phyloP scores from a whole-genome alignment of 768 basidiomycete genomes.

The Termitomyces sp. region DNA sequence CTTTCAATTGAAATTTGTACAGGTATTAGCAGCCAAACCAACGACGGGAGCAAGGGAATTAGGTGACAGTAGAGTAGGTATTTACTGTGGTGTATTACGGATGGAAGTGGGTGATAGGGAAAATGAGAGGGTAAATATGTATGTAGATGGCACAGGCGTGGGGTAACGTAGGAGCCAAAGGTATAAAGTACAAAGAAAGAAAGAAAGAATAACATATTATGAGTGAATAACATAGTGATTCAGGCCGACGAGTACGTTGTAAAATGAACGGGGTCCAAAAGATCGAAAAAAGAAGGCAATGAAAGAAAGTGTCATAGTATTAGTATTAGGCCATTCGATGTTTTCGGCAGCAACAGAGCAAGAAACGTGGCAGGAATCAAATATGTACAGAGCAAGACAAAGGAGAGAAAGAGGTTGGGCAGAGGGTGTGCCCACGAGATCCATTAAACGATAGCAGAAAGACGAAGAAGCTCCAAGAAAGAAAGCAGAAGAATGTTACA shows the following conservation, averaged over 20 bases:
- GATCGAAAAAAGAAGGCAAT: background rate
- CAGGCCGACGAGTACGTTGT: background rate
- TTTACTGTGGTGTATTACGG: conserved; percentile 15
- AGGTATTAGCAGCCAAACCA: conserved; percentile 1
- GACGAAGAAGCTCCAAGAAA: conserved; percentile 6
- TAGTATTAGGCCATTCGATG: background rate
- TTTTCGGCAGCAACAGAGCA: conserved; percentile 11
- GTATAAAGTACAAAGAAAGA: conserved; percentile 6
- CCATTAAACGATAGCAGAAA: background rate
- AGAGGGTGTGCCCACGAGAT: background rate
- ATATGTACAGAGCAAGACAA: background rate
- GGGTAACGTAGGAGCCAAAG: conserved; percentile 2
- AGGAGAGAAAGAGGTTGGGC: background rate
- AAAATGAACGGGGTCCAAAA: background rate
- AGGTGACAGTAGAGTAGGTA: conserved; percentile 13
- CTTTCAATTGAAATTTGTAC: conserved; percentile 8
- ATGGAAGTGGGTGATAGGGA: background rate
- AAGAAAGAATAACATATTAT: conserved; percentile 14
- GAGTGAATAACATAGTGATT: conserved; percentile 14
- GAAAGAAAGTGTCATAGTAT: conserved; percentile 2
- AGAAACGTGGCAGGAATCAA: background rate
- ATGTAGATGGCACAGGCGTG: conserved; percentile 8
- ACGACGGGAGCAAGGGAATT: conserved; percentile 12
- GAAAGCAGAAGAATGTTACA: background rate
- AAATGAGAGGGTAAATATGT: conserved; percentile 8